Evolutionary conservation across 2,329 filamentous ascomycete genomes (phyloP), one percentile per base, ranked within the genome.

Genomic region (Pyrenochaeta sp.): DNA sequence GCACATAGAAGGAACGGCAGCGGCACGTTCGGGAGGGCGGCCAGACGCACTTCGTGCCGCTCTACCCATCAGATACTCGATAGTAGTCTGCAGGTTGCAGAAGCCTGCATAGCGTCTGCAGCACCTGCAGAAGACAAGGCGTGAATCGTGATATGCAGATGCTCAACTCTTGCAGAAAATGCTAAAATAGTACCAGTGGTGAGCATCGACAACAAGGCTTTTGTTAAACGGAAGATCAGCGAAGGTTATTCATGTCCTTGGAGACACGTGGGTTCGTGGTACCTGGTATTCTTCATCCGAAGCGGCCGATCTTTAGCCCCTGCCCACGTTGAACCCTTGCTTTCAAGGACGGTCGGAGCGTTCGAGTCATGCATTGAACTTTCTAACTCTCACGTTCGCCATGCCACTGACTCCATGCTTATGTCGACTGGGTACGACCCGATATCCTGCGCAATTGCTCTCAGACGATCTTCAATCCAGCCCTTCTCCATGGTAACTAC

Each of bases 401-500:
- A 76, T 10, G 69, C 65, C 19, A 67, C 63, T 13, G 34, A 48
- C 28, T 64, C 61, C 36, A 59, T 48, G 25, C 56, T 50, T 49
- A 25, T 53, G 27, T 65, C 67, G 5, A 62, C 46, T 28, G 57
- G 34, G 9, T 64, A 60, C 9, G 52, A 47, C 37, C 61, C 65
- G 52, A 68, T 59, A 39, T 67, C 67, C 25, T 59, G 60, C 9
- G 72, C 72, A 32, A 77, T 75, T 9, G 52, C 59, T 37, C 64
- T 58, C 34, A 77, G 63, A 12, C 70, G 64, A n/a, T 56, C 61
- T 56, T 79, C 76, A 7, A 79, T 69, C 72, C 75, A 78, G 25
- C 65, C 58, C 57, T 71, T 72, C 57, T 79, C 78, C 37, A 56
- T 65, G n/a, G 54, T 51, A 9, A 74, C 71, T 4, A 77, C 67